Evolutionary conservation across 148 eudicot species (phyloP).

Genomic region (Amaranthus cruentus): DNA sequence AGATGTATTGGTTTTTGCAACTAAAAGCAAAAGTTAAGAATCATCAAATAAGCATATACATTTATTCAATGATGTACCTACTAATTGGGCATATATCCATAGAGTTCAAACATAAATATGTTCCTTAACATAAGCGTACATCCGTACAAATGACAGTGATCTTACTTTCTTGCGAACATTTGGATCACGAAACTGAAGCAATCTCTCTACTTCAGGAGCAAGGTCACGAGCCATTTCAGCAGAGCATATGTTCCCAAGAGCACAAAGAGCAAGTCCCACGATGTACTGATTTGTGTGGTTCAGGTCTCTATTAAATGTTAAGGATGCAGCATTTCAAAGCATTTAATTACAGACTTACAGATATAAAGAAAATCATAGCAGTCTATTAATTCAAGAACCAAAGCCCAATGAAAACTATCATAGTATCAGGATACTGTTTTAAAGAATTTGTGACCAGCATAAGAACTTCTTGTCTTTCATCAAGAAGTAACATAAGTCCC

Average conservation of each 20-base stretch:
- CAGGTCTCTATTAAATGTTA: conserved; percentile 70
- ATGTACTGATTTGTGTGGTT: conserved; percentile 95
- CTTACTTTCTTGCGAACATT: conserved; percentile 93
- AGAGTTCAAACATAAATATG: background rate
- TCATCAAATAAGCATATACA: background rate
- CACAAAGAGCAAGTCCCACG: conserved; percentile 98
- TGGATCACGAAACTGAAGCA: conserved; percentile 97
- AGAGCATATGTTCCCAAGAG: conserved; percentile 94
- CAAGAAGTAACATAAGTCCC: conserved; percentile 97
- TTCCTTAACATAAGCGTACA: conserved; percentile 4
- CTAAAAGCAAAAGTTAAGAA: background rate
- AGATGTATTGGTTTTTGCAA: background rate
- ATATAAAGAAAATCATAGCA: background rate
- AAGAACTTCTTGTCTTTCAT: conserved; percentile 98
- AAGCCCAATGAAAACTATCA: conserved; percentile 7
- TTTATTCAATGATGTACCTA: background rate
- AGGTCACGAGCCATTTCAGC: conserved; percentile 99
- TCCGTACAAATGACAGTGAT: conserved; percentile 3
- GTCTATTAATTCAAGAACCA: background rate
- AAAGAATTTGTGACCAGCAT: conserved; percentile 98
- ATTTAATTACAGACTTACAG: conserved; percentile 8
- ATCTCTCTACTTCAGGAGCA: conserved; percentile 89
- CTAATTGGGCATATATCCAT: background rate
- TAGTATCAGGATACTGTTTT: conserved; percentile 79
- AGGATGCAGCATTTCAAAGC: conserved; percentile 30